Evolutionary conservation across 1,139 yeast genomes (phyloP).

Genomic region (Candida sojae): DNA sequence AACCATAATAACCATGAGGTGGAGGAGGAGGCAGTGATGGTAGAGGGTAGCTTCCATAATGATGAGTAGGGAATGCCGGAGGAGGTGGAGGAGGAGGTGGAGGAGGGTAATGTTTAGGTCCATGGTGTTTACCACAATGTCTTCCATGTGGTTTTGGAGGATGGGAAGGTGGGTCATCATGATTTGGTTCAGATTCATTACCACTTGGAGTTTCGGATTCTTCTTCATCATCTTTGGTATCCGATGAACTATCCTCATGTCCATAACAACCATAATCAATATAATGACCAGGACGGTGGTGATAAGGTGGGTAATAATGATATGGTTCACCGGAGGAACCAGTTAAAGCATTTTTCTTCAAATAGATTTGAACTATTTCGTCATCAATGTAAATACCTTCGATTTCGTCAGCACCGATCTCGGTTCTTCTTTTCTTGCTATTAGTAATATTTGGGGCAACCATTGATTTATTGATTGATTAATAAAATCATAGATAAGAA

Average conservation of each 20-base stretch:
- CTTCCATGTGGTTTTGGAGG: not conserved
- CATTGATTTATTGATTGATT: not conserved
- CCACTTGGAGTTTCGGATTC: not conserved
- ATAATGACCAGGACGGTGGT: not conserved
- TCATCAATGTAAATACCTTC: not conserved
- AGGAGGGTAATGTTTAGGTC: not conserved
- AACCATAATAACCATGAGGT: conserved; percentile 7
- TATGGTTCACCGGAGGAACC: not conserved
- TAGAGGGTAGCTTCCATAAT: not conserved
- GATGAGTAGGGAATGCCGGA: conserved; percentile 6
- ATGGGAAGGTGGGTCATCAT: not conserved
- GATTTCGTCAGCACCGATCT: not conserved
- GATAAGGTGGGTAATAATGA: not conserved
- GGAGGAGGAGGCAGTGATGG: conserved; percentile 4
- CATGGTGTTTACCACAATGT: not conserved
- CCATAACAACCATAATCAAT: not conserved
- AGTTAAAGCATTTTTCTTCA: not conserved
- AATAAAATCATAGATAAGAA: not conserved
- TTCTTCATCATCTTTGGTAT: not conserved
- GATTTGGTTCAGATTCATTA: not conserved
- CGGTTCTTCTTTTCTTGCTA: not conserved
- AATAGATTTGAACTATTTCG: not conserved
- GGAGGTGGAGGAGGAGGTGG: conserved; percentile 7
- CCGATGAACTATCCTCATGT: not conserved
- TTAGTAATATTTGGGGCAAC: not conserved